These are phyloP conservation scores for Peltaster fructicola DNA, from an alignment of 2,329 filamentous ascomycete species.

Conservation along the genomic window DNA sequence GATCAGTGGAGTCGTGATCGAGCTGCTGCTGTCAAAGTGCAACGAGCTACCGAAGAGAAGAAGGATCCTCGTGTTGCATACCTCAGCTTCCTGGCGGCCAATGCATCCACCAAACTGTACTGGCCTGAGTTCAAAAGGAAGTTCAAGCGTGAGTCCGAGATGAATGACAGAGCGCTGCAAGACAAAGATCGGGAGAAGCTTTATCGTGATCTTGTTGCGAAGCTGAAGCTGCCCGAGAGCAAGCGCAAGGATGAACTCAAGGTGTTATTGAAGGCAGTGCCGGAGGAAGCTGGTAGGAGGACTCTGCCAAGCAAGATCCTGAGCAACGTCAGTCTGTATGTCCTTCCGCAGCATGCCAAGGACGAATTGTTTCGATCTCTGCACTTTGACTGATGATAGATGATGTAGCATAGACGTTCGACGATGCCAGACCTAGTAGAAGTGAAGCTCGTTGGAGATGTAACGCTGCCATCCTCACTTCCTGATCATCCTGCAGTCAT, in stretches of 20 bases:
- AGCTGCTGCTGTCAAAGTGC: conserved; percentile 54
- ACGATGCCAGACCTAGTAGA: too few relatives aligned
- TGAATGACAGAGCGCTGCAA: conserved; percentile 48
- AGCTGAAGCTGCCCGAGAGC: conserved; percentile 45
- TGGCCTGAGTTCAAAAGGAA: conserved; percentile 96
- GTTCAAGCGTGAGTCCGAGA: conserved; percentile 60
- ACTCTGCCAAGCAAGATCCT: too few relatives aligned
- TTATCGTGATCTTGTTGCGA: conserved; percentile 56
- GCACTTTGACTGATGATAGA: too few relatives aligned
- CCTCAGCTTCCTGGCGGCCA: conserved; percentile 59
- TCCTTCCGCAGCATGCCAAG: too few relatives aligned
- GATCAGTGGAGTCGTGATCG: conserved; percentile 66
- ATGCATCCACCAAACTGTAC: conserved; percentile 81
- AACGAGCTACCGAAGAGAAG: conserved; percentile 58
- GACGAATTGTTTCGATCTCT: too few relatives aligned
- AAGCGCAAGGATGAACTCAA: conserved; percentile 54
- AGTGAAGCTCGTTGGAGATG: too few relatives aligned
- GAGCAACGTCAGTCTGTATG: too few relatives aligned
- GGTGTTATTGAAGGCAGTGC: conserved; percentile 44
- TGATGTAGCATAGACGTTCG: too few relatives aligned
- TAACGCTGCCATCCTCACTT: too few relatives aligned
- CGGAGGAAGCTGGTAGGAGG: conserved; percentile 25
- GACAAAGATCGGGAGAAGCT: conserved; percentile 61
- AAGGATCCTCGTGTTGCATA: conserved; percentile 71
- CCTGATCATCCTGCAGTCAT: too few relatives aligned